phyloP scores from a whole-genome alignment of 140 eudicot genomes.

The Anethum foeniculum region DNA sequence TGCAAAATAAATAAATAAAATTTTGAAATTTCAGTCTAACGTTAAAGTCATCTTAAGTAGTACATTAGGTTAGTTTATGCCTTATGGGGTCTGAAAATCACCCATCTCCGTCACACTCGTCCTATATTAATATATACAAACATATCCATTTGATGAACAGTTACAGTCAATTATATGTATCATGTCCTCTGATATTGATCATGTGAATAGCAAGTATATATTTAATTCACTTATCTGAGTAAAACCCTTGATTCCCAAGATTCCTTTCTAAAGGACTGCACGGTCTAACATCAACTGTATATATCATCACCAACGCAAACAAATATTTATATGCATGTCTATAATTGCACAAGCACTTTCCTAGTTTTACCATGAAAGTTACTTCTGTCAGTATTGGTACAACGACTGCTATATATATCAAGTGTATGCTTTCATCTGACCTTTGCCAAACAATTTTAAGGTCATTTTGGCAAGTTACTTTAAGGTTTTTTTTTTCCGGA shows the following conservation, averaged over 20 bases:
- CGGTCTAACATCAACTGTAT: constrained; percentile 6
- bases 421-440: neutral
- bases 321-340: neutral
- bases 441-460: neutral
- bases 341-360: constrained; percentile 7
- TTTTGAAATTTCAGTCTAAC: neutral
- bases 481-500: neutral
- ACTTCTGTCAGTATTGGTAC: constrained; percentile 1
- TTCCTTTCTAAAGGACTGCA: constrained; percentile 1
- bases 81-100: neutral
- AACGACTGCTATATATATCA: neutral
- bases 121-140: neutral
- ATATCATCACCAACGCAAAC: neutral
- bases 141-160: neutral
- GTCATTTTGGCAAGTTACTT: neutral
- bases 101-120: neutral
- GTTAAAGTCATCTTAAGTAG: neutral
- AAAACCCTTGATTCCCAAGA: constrained; percentile 1
- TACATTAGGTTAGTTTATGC: neutral
- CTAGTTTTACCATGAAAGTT: constrained; percentile 6
- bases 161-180: neutral
- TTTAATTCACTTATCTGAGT: neutral
- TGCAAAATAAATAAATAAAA: neutral
- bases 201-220: neutral
- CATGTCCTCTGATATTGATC: neutral